Percentiles rank a stretch among this genome's conserved stretches.
Conservation (phyloP, 495 filamentous ascomycete species). For the Hyaloscypha finlandica region DNA sequence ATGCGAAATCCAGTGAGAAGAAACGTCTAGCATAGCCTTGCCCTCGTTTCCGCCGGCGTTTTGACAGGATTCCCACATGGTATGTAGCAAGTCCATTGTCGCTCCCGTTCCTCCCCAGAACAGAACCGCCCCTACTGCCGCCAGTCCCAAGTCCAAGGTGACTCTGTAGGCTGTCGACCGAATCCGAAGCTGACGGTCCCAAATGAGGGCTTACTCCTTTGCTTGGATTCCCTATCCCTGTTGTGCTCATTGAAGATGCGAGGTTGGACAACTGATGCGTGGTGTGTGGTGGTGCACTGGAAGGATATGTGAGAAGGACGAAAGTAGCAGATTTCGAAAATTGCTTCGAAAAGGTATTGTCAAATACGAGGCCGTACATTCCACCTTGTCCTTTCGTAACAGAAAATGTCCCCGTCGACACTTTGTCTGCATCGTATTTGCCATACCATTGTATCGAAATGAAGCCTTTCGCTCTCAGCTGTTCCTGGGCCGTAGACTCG, state of each 20-base stretch:
- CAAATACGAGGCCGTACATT: conserved; percentile 96
- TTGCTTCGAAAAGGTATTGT: conserved; percentile 98
- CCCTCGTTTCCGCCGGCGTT: conserved; percentile 87
- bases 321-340: conserved; percentile 93
- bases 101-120: conserved; percentile 24
- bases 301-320: conserved; percentile 90
- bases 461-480: conserved; percentile 81
- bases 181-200: conserved; percentile 46
- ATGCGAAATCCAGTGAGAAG: conserved; percentile 91
- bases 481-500: conserved; percentile 69
- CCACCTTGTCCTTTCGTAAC: conserved; percentile 72
- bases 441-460: conserved; percentile 87
- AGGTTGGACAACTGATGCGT: conserved; percentile 59
- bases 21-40: conserved; percentile 92
- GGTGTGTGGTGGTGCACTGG: conserved; percentile 76
- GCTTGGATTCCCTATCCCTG: conserved; percentile 38
- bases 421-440: conserved; percentile 94
- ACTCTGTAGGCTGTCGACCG: conserved; percentile 58
- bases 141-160: conserved; percentile 32
- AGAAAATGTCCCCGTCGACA: conserved; percentile 87
- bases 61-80: conserved; percentile 80
- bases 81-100: conserved; percentile 46
- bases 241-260: conserved; percentile 51
- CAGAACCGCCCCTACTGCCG: conserved; percentile 29
- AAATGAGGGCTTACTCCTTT: conserved; percentile 39